phyloP scores from a whole-genome alignment of 306 rosid genomes.

The Canavalia gladiata region DNA sequence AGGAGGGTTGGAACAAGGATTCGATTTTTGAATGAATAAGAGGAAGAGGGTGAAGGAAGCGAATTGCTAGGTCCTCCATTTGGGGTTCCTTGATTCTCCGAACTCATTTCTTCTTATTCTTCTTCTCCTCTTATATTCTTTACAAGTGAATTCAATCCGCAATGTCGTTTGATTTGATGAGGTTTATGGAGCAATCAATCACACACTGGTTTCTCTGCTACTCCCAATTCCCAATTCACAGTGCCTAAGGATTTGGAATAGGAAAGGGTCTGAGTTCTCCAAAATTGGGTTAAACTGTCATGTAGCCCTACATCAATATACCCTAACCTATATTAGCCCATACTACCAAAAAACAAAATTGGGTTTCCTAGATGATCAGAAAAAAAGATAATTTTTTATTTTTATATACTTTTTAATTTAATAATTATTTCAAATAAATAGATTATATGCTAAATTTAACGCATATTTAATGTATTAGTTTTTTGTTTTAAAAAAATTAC shows the following conservation, averaged over 20 bases:
- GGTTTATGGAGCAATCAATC: background rate
- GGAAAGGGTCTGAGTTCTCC: background rate
- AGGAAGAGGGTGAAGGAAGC: slow-evolving; percentile 54
- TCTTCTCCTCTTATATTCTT: background rate
- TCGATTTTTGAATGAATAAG: slow-evolving; percentile 69
- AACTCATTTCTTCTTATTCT: slow-evolving; percentile 41
- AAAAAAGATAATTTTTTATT: no score
- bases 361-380: no score
- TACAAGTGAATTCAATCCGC: slow-evolving; percentile 5
- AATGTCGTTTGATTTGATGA: background rate
- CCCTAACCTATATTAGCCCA: no score
- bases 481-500: no score
- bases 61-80: slow-evolving; percentile 37
- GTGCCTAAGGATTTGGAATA: background rate
- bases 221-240: background rate
- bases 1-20: slow-evolving; percentile 72
- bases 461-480: no score
- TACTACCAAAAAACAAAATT: no score
- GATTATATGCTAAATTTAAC: no score
- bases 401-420: no score
- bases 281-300: background rate
- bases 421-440: no score
- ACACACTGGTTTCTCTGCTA: background rate
- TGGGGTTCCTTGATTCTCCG: slow-evolving; percentile 37
- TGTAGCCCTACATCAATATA: background rate